These are phyloP conservation scores for Amniculicola lignicola DNA, from an alignment of 495 filamentous ascomycete genomes.

Conservation along the genomic window DNA sequence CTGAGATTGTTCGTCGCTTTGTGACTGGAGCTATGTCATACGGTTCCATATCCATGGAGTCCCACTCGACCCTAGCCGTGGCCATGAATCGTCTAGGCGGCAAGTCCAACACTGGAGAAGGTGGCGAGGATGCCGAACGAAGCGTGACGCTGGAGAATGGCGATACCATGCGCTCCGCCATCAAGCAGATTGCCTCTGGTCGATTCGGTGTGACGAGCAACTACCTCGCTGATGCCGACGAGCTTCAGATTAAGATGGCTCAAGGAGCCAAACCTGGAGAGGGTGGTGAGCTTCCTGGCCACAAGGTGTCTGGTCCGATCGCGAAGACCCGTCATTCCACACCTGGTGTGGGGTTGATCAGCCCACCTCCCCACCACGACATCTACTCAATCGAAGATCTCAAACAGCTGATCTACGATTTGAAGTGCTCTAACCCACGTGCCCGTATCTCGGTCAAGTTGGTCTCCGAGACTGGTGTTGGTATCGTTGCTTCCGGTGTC, in stretches of 20 bases:
- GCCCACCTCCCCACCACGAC: constrained; percentile 97
- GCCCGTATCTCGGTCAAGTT: constrained; percentile 97
- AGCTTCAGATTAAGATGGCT: constrained; percentile 99
- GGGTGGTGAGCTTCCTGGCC: constrained; percentile 94
- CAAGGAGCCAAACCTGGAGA: constrained; percentile 99
- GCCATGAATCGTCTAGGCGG: constrained; percentile 98
- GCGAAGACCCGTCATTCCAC: constrained; percentile 97
- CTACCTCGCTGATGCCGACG: constrained; percentile 97
- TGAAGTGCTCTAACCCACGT: constrained; percentile 96
- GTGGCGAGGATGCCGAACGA: constrained; percentile 94
- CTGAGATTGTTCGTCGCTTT: constrained; percentile 95
- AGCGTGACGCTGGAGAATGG: constrained; percentile 85
- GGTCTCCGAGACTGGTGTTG: constrained; percentile 96
- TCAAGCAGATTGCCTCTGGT: constrained; percentile 98
- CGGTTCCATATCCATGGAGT: constrained; percentile 98
- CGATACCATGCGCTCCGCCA: constrained; percentile 97
- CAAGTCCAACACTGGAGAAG: constrained; percentile 99
- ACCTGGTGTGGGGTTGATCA: constrained; percentile 95
- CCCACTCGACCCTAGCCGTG: constrained; percentile 93
- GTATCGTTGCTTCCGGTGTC: constrained; percentile 97
- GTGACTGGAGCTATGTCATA: constrained; percentile 99
- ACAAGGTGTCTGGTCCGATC: constrained; percentile 97
- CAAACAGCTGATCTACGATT: constrained; percentile 98
- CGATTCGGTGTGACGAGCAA: constrained; percentile 97
- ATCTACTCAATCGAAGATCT: constrained; percentile 99